Conservation (phyloP, 805 yeast species). For the Dipodascus geniculatus region DNA sequence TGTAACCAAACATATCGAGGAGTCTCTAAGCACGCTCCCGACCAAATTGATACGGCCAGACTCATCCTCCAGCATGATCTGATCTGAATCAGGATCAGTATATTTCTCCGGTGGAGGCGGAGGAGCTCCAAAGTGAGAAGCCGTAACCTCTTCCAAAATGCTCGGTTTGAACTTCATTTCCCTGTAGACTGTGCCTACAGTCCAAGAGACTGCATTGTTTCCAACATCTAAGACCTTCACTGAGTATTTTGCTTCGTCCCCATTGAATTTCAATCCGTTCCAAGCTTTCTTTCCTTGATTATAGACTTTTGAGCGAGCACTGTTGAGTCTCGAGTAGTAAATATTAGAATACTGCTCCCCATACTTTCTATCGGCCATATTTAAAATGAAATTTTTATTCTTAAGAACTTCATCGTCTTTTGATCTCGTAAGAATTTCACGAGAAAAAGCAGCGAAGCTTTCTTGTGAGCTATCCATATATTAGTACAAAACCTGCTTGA, state of each 20-base stretch:
- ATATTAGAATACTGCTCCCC: slow-evolving; percentile 46
- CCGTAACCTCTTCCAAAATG: slow-evolving; percentile 68
- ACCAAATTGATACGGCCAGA: slow-evolving; percentile 73
- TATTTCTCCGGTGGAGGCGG: slow-evolving; percentile 34
- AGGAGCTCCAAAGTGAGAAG: slow-evolving; percentile 25
- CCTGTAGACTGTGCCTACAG: slow-evolving; percentile 74
- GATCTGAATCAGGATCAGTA: slow-evolving; percentile 38
- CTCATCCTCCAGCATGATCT: slow-evolving; percentile 78
- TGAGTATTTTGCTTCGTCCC: slow-evolving; percentile 31
- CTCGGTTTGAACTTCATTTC: slow-evolving; percentile 81
- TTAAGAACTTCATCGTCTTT: slow-evolving; percentile 3
- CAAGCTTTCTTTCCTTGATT: slow-evolving; percentile 41
- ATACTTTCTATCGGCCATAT: slow-evolving; percentile 30
- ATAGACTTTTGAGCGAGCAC: slow-evolving; percentile 36
- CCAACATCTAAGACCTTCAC: slow-evolving; percentile 51
- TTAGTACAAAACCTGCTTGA: no score
- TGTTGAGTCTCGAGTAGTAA: slow-evolving; percentile 41
- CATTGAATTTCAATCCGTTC: slow-evolving; percentile 37
- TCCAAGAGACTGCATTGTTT: slow-evolving; percentile 59
- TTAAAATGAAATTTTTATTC: slow-evolving; percentile 10
- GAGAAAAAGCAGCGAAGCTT: neutral
- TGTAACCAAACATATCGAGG: slow-evolving; percentile 49
- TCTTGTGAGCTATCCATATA: neutral
- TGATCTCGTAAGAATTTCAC: slow-evolving; percentile 1
- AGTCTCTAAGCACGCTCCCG: slow-evolving; percentile 40